phyloP scores from a whole-genome alignment of 768 basidiomycete species.

The Suillus subalutaceus region DNA sequence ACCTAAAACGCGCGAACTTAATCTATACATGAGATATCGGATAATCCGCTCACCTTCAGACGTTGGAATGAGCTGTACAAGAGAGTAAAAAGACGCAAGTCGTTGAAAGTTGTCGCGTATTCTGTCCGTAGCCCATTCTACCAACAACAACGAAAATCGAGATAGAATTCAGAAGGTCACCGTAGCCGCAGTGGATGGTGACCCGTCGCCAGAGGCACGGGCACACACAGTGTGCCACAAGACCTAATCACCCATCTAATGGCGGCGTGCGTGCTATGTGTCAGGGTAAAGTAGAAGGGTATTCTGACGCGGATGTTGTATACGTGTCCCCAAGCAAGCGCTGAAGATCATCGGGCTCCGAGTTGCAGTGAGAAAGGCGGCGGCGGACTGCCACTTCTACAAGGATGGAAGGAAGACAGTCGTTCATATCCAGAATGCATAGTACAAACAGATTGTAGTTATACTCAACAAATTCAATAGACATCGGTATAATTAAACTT shows the following conservation, averaged over 20 bases:
- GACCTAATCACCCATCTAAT: not conserved
- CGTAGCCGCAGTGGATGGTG: not conserved
- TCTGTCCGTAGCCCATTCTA: not conserved
- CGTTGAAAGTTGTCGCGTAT: not conserved
- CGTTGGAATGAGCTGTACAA: not conserved
- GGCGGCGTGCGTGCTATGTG: not conserved
- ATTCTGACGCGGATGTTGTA: not conserved
- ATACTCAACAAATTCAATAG: not conserved
- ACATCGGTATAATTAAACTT: conserved; percentile 19
- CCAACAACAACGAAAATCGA: not conserved
- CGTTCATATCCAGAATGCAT: not conserved
- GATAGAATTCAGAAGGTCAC: not conserved
- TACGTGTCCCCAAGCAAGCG: not conserved
- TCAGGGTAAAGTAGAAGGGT: not conserved
- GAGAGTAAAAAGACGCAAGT: not conserved
- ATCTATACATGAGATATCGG: not conserved
- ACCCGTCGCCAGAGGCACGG: not conserved
- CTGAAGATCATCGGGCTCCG: not conserved
- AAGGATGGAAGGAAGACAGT: not conserved
- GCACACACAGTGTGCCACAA: not conserved
- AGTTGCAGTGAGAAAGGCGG: not conserved
- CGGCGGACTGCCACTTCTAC: too few species aligned
- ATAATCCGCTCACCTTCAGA: not conserved
- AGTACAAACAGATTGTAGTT: not conserved
- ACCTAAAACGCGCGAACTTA: not conserved